These are phyloP conservation scores for Neurospora discreta DNA, from an alignment of 495 filamentous ascomycete genomes.

Conservation along the genomic window DNA sequence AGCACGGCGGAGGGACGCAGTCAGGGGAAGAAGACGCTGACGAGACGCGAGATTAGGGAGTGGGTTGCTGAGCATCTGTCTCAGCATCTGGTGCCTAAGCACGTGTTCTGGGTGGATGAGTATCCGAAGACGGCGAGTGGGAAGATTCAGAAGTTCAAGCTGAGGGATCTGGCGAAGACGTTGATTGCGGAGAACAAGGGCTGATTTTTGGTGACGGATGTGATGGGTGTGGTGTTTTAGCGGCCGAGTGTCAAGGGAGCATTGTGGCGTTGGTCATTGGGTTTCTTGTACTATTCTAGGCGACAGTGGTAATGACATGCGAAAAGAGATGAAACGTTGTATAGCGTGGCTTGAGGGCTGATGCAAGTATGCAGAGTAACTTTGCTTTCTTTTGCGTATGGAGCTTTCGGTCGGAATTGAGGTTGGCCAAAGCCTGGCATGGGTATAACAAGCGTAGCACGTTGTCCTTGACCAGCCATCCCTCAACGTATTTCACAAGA, in stretches of 20 bases:
- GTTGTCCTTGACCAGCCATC: not conserved
- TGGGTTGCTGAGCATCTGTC: constrained; percentile 69
- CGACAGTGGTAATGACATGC: not conserved
- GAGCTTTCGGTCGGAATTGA: not conserved
- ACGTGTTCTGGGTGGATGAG: constrained; percentile 72
- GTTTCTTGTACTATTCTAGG: not conserved
- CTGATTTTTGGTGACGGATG: not conserved
- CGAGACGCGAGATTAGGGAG: constrained; percentile 46
- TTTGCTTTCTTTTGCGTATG: not conserved
- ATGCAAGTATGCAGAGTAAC: not conserved
- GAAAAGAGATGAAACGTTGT: not conserved
- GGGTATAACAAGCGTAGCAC: not conserved
- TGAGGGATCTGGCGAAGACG: constrained; percentile 46
- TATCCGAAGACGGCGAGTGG: constrained; percentile 94
- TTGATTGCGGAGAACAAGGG: constrained; percentile 6
- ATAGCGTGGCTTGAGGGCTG: not conserved
- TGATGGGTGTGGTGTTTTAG: not conserved
- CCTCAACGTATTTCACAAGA: not conserved
- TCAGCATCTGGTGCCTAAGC: constrained; percentile 73
- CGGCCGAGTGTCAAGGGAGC: not conserved
- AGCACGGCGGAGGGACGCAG: not conserved
- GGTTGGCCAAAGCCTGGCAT: not conserved
- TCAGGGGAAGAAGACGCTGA: constrained; percentile 20
- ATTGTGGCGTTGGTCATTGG: not conserved
- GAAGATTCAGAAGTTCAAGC: constrained; percentile 93